Base-by-base conservation (phyloP, 2,329 filamentous ascomycete genomes). In the Thermoascus crustaceus region DNA sequence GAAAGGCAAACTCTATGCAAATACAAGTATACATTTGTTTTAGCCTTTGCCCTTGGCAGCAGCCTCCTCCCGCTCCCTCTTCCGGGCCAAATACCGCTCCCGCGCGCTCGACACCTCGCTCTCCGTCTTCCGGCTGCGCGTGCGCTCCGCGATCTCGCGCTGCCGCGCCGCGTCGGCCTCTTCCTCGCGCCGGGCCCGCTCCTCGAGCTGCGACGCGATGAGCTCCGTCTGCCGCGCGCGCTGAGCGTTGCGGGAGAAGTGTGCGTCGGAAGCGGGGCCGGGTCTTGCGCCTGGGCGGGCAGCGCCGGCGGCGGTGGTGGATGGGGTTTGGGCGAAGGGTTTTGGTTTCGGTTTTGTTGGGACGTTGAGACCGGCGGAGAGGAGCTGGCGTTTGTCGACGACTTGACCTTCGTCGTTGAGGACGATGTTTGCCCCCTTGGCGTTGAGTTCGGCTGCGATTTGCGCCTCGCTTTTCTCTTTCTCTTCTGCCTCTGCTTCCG, bases 381-480 rank as follows among this genome's bases (percentile, higher is more conserved):
- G 66, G 2, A 81, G 57, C 47, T 80, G 75, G 5, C 76, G 66
- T 55, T 79, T 80, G 47, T 81, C 77, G 19, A 75, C 71, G 6
- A 81, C 68, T 44, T 79, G 70, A 2, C 77, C 77, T 26, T 81
- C 77, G 23, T 81, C 77, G 43, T 80, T 80, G 42, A 80, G 48
- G 7, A 69, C 62, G 27, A 80, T 64, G 20, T 68, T 65, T 17
- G 73, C 75, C 13, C 64, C 66, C 5, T 49, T 49, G 7, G 66
- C 64, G 35, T 70, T 71, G 24, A 77, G 50, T 38, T 78, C 73
- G 16, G 67, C 68, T 1, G 73, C 73, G n/a, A 73, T 50, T 39
- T 79, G 68, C 0, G 63, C 65, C 30, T 75, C 73, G 1, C 58
- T 65, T 46, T 65, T 65, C 43, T 66, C 63, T 11, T 63, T 60